phyloP scores from a whole-genome alignment of 1,284 basidiomycete species.

The Mrakiaceae sp. region DNA sequence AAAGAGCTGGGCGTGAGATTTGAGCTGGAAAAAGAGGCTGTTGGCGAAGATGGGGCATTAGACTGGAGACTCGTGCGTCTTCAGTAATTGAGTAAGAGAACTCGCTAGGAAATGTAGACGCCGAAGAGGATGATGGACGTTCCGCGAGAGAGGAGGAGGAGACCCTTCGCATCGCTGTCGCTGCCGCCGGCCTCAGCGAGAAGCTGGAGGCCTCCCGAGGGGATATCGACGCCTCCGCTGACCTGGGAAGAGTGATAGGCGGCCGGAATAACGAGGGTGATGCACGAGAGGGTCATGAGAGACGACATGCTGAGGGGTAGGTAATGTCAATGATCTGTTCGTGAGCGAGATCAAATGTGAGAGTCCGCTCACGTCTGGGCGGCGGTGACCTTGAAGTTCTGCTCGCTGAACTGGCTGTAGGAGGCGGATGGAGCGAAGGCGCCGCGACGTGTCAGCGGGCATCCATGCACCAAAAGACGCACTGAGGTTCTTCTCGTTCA shows the following conservation, averaged over 20 bases:
- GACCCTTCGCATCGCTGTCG: conserved; percentile 33
- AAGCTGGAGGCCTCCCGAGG: background rate
- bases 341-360: conserved; percentile 13
- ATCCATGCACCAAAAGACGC: too few species aligned
- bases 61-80: conserved; percentile 6
- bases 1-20: conserved; percentile 43
- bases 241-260: conserved; percentile 53
- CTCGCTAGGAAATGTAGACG: conserved; percentile 62
- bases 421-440: background rate
- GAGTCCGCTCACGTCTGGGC: conserved; percentile 60
- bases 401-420: conserved; percentile 45
- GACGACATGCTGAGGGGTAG: conserved; percentile 40
- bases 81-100: too few species aligned
- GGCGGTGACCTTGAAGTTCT: conserved; percentile 65
- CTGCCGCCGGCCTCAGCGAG: background rate
- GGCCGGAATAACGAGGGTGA: conserved; percentile 84
- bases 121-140: conserved; percentile 68
- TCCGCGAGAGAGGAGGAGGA: conserved; percentile 69
- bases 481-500: background rate
- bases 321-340: conserved; percentile 28
- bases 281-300: conserved; percentile 78
- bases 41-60: conserved; percentile 17
- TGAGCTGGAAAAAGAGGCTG: conserved; percentile 50
- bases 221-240: background rate
- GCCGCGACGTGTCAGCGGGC: conserved; percentile 20